Evolutionary conservation across 1,284 basidiomycete genomes (phyloP), one percentile per base, ranked within the genome.

Genomic region (Afroboletus lepidellus): DNA sequence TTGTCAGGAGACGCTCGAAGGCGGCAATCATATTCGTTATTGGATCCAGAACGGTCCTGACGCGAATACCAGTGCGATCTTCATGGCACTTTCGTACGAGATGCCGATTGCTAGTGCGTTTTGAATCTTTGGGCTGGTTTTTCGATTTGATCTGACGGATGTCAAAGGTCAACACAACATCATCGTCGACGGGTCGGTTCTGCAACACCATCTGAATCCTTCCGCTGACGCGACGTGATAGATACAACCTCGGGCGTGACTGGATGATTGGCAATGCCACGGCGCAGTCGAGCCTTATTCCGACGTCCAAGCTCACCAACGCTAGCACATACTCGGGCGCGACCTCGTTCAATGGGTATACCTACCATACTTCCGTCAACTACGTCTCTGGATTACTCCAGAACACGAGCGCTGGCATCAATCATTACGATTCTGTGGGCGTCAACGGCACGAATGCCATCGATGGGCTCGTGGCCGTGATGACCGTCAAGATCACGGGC

Each of bases 11-110:
- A 90, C 91, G 3, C 80, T 97, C 45, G 63, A 90, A 56, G 95
- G 95, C 12, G 95, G 95, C 6, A 83, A 90, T 62, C 95, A 98
- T 66, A 85, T 95, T 67, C 82, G 95, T 24, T 95, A 94, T 70
- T 98, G 92, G 90, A 69, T 79, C 1, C 94, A 97, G 70, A 77
- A 89, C 54, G 89, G 87, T 0, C 70, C 75, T 3, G 55, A 72
- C 9, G 81, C 74, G 2, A 76, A 90, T 58, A 87, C 85, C 54
- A 81, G 86, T 25, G 93, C 94, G 8, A 78, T 90, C 52, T 98
- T 98, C 67, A 75, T 97, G 72, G 94, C 91, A 1, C 73, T 77
- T 8, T 91, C 88, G 0, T 87, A 88, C 59, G 92, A 94, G 69
- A 67, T 78, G 66, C 81, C 87, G 29, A 74, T 88, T 32, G 69